Base-by-base conservation (phyloP, 345 rosid species). In the Camelina sativa region DNA sequence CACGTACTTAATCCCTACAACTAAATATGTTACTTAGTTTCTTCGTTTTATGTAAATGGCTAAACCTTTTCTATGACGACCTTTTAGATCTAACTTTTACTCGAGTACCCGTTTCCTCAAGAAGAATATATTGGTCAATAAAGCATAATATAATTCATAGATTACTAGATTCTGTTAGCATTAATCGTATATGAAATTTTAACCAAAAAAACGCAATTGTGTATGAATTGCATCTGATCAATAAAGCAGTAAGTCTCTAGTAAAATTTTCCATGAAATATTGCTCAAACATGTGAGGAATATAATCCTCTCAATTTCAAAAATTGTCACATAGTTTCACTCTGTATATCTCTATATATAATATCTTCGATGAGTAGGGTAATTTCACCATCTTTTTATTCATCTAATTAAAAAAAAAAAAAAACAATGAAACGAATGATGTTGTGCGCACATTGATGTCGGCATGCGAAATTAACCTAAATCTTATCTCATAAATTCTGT, bases 401-500 rank as follows among this genome's bases (percentile, higher is more conserved):
- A 56, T 55, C 3, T 23, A 56, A 11, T 56, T 23, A 47, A 16
- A 22, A 28, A 28, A 25, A 23, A 23, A 23, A 25, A 28, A 28
- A 30, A 8, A 8, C 23, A 32, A 10, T 34, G 3, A 3, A 55
- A 65, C 4, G 56, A 59, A 60, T 38, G 73, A 60, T 67, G 62
- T 15, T 41, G 68, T 67, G 74, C 19, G 55, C 74, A 67, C 25
- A 75, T 68, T 60, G 57, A 75, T 61, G 74, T 75, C 63, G 79
- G 79, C 79, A 68, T 61, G 74, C 63, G 34, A 69, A 52, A n/a
- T 20, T 19, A 68, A 75, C 63, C 68, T 54, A 68, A 70, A 70
- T 41, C 47, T 56, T 34, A 46, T 74, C 58, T 67, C 16, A 58
- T 65, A 58, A 59, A 75, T 4, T 8, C 8, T 66, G 72, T 58